These are phyloP conservation scores for Rhytidiadelphus loreus DNA, from an alignment of 225 moss, liverwort and hornwort species.

Conservation along the genomic window DNA sequence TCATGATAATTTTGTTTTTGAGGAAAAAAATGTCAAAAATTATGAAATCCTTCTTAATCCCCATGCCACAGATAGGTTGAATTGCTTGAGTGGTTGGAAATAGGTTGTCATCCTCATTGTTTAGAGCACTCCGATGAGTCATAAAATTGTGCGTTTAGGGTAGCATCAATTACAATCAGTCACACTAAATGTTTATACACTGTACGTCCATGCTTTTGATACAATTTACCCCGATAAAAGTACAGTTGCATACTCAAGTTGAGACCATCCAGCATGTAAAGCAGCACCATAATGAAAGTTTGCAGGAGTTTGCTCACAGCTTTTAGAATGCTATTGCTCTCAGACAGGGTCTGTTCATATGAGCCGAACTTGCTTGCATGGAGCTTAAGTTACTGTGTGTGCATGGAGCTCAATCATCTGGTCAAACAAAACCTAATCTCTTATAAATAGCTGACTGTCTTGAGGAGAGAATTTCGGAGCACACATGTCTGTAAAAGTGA, in stretches of 20 bases:
- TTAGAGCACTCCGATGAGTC: no score
- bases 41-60: no score
- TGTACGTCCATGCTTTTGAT: background rate
- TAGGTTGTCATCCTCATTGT: no score
- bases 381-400: no score
- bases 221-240: background rate
- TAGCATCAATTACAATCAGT: background rate
- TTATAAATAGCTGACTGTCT: background rate
- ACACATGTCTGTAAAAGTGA: background rate
- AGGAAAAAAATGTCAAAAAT: no score
- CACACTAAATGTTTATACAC: background rate
- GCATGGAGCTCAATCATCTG: background rate
- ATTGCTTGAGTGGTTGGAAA: no score
- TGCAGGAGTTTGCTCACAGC: background rate
- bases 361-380: background rate
- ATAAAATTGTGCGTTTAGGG: background rate
- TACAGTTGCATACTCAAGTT: background rate
- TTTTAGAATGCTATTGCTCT: background rate
- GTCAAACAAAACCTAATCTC: background rate
- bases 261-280: background rate
- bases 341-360: background rate
- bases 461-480: background rate
- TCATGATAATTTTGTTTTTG: no score
- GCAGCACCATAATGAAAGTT: background rate
- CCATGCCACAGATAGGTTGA: no score